A percentile compares a stretch with the other conserved stretches of the same genome.
These are phyloP conservation scores for Clausena lansium DNA, from an alignment of 345 rosid genomes.

Conservation along the genomic window DNA sequence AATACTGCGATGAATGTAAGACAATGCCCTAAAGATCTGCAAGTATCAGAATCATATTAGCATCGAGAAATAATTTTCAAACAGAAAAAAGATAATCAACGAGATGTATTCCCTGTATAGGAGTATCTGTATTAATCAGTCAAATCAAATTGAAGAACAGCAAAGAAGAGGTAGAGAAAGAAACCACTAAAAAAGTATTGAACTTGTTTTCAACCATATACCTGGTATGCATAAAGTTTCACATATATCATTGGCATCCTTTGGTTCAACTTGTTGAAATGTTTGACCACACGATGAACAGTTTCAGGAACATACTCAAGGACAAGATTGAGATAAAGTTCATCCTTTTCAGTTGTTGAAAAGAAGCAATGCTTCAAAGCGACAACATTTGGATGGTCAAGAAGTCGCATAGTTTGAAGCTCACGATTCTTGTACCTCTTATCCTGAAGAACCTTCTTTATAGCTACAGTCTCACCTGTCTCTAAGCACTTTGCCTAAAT, in stretches of 20 bases:
- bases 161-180: not conserved
- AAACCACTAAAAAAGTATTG: not conserved
- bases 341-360: conserved; percentile 93
- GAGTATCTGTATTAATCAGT: not conserved
- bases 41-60: conserved; percentile 17
- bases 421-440: conserved; percentile 97
- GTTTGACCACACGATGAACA: conserved; percentile 87
- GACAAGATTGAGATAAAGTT: conserved; percentile 92
- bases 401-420: conserved; percentile 95
- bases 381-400: conserved; percentile 93
- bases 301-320: conserved; percentile 98
- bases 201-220: conserved; percentile 2
- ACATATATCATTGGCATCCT: conserved; percentile 91
- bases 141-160: not conserved
- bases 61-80: not conserved
- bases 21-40: conserved; percentile 92
- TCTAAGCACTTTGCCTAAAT: conserved; percentile 90
- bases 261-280: conserved; percentile 85
- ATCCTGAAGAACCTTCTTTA: conserved; percentile 97
- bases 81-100: not conserved
- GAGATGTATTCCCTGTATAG: not conserved
- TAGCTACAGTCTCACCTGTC: conserved; percentile 95
- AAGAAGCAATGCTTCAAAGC: conserved; percentile 94
- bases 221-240: conserved; percentile 94
- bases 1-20: conserved; percentile 83